Evolutionary conservation across 805 yeast species (phyloP).

Genomic region (Metschnikowia colocasiae): DNA sequence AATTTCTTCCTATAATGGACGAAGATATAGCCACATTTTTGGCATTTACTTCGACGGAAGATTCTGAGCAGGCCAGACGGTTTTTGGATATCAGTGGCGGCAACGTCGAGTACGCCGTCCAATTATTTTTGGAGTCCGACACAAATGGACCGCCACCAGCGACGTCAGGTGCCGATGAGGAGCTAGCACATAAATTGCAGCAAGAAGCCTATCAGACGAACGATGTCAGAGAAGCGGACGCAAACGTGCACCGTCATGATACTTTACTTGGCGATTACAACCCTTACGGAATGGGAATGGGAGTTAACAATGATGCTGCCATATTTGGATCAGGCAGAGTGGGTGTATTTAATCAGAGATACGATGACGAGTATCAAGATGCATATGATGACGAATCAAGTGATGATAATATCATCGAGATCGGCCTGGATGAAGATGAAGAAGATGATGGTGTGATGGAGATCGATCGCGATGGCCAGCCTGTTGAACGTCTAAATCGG

Average conservation of each 20-base stretch:
- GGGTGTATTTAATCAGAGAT: slow-evolving; percentile 59
- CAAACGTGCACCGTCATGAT: slow-evolving; percentile 76
- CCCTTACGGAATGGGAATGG: slow-evolving; percentile 6
- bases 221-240: slow-evolving; percentile 53
- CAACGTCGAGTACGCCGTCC: slow-evolving; percentile 78
- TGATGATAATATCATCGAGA: slow-evolving; percentile 26
- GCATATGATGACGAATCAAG: slow-evolving; percentile 23
- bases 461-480: slow-evolving; percentile 29
- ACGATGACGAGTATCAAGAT: slow-evolving; percentile 30
- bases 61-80: slow-evolving; percentile 63
- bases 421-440: slow-evolving; percentile 33
- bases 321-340: slow-evolving; percentile 48
- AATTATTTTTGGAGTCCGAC: slow-evolving; percentile 65
- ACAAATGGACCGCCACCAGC: slow-evolving; percentile 17
- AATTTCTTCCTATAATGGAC: slow-evolving; percentile 27
- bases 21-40: slow-evolving; percentile 67
- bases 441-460: slow-evolving; percentile 34
- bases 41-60: slow-evolving; percentile 76
- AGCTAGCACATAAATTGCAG: slow-evolving; percentile 59
- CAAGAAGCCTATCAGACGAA: slow-evolving; percentile 51
- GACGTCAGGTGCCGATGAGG: slow-evolving; percentile 42
- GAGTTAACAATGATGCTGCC: slow-evolving; percentile 29
- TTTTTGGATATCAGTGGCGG: slow-evolving; percentile 76
- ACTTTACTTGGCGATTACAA: slow-evolving; percentile 53
- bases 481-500: slow-evolving; percentile 11